phyloP scores from a whole-genome alignment of 2,329 filamentous ascomycete genomes.

The Thermochaetoides dissita region DNA sequence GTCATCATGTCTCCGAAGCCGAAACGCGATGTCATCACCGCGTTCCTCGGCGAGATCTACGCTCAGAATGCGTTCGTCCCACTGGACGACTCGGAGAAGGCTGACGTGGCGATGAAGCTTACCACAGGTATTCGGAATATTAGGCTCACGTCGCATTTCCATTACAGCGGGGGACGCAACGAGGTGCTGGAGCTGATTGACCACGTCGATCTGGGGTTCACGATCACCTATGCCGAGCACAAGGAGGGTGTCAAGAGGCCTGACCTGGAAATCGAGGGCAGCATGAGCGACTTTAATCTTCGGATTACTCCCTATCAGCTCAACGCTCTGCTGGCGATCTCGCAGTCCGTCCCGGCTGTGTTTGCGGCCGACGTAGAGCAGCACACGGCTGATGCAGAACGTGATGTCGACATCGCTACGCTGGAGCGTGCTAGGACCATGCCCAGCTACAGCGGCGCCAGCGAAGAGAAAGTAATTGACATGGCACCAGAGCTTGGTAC shows the following conservation, averaged over 20 bases:
- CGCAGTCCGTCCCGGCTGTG: conserved; percentile 72
- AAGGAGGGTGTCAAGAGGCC: conserved; percentile 62
- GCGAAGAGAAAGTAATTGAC: conserved; percentile 33
- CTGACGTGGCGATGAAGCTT: conserved; percentile 74
- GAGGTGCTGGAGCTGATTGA: conserved; percentile 96
- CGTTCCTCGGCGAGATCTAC: conserved; percentile 93
- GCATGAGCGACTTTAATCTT: conserved; percentile 86
- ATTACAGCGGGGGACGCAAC: conserved; percentile 55
- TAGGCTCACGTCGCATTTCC: conserved; percentile 74
- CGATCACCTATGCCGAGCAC: conserved; percentile 84
- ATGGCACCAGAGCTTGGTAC: conserved; percentile 58
- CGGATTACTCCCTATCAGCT: conserved; percentile 81
- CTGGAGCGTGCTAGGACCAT: conserved; percentile 34
- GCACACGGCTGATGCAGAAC: conserved; percentile 57
- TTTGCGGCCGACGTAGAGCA: conserved; percentile 64
- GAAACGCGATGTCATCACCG: conserved; percentile 71
- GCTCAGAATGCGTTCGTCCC: conserved; percentile 85
- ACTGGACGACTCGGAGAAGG: conserved; percentile 59
- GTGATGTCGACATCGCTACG: conserved; percentile 52
- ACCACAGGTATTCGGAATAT: conserved; percentile 86
- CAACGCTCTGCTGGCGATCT: conserved; percentile 77
- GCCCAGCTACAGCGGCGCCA: conserved; percentile 23
- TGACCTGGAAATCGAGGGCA: conserved; percentile 81
- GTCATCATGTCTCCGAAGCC: conserved; percentile 55
- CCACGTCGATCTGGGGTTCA: conserved; percentile 87